Percentiles rank a stretch among this genome's conserved stretches.
Evolutionary conservation across 306 rosid species (phyloP).

Genomic region (Gynostemma pentaphyllum): DNA sequence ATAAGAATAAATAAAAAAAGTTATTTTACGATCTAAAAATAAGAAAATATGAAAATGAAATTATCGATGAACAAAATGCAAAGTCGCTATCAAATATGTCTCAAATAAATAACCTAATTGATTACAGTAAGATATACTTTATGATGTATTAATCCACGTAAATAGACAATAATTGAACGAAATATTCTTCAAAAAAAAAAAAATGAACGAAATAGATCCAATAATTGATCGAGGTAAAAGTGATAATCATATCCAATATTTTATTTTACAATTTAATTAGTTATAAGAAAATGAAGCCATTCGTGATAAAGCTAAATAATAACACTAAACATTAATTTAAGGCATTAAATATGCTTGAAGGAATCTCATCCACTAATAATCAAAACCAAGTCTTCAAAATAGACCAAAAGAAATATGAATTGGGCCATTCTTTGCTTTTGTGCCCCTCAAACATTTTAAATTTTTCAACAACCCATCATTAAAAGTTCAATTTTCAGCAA

Average conservation of each 20-base stretch:
- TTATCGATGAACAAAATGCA: no score
- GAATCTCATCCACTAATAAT: background rate
- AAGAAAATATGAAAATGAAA: no score
- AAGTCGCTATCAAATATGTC: no score
- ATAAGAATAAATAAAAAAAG: no score
- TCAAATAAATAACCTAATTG: no score
- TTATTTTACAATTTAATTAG: background rate
- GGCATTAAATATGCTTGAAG: background rate
- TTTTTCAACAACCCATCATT: conserved; percentile 1
- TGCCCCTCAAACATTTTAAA: background rate
- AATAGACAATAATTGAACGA: no score
- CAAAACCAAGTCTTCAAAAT: background rate
- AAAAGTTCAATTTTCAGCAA: conserved; percentile 4
- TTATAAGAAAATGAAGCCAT: background rate
- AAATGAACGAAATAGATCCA: no score
- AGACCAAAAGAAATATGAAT: background rate
- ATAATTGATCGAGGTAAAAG: background rate
- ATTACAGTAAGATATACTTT: no score
- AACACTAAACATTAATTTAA: background rate
- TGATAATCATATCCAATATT: background rate
- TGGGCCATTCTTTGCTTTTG: background rate
- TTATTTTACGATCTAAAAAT: no score
- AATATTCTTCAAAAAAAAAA: no score
- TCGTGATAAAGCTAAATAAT: background rate
- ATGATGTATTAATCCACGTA: no score